Evolutionary conservation across 306 rosid species (phyloP).

Genomic region (Dalbergia oliveri): DNA sequence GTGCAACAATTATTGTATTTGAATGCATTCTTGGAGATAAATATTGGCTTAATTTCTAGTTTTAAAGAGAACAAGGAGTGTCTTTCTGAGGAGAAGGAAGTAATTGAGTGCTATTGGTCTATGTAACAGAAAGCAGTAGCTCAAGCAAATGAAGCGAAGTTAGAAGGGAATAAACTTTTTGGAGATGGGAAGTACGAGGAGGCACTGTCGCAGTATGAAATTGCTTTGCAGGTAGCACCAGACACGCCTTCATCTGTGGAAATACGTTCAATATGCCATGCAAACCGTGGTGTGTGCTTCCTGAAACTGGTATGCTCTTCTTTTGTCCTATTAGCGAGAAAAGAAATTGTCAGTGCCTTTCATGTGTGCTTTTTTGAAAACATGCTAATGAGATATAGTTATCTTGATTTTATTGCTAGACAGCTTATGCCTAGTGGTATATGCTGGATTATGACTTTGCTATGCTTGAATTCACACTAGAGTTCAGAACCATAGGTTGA

Average conservation of each 20-base stretch:
- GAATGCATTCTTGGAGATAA: background rate
- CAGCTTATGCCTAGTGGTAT: background rate
- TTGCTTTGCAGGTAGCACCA: slow-evolving; percentile 72
- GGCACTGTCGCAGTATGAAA: slow-evolving; percentile 76
- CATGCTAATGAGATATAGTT: background rate
- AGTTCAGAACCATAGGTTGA: background rate
- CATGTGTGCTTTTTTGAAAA: background rate
- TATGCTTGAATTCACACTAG: background rate
- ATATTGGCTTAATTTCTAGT: slow-evolving; percentile 5
- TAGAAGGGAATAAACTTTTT: slow-evolving; percentile 80
- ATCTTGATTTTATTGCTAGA: background rate
- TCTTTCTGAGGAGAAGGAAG: background rate
- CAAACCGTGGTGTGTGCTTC: slow-evolving; percentile 79
- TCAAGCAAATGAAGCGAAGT: slow-evolving; percentile 78
- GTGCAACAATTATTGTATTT: background rate
- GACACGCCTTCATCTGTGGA: slow-evolving; percentile 77
- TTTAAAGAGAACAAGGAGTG: background rate
- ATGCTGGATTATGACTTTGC: background rate
- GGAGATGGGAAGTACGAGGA: slow-evolving; percentile 77
- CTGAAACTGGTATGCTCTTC: slow-evolving; percentile 68
- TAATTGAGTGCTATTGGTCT: slow-evolving; percentile 20
- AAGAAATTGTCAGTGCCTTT: background rate
- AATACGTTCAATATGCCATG: slow-evolving; percentile 76
- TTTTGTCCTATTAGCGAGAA: slow-evolving; percentile 10
- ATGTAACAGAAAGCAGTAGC: slow-evolving; percentile 68